phyloP scores from a whole-genome alignment of 2,329 filamentous ascomycete species.

The Setomelanomma holmii region DNA sequence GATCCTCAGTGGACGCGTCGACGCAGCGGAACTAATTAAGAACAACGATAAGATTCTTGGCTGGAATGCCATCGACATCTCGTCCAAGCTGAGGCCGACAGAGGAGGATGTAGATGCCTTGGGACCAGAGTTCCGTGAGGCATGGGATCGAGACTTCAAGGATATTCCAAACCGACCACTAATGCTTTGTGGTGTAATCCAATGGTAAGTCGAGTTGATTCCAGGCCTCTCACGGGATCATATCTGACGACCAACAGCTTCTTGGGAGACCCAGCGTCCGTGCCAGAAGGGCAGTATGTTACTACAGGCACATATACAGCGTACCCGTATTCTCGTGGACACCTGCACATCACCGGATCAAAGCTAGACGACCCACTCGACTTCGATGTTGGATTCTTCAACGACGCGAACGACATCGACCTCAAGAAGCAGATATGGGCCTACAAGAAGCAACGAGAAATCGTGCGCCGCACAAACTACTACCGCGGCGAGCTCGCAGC shows the following conservation, averaged over 20 bases:
- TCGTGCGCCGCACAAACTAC: conserved; percentile 61
- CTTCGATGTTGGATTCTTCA: conserved; percentile 66
- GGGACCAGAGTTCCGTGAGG: conserved; percentile 60
- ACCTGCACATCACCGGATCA: conserved; percentile 64
- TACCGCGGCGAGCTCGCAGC: conserved; percentile 53
- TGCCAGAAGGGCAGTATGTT: conserved; percentile 59
- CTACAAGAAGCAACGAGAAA: conserved; percentile 68
- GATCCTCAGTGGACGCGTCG: conserved; percentile 58
- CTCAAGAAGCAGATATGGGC: conserved; percentile 66
- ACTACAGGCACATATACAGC: conserved; percentile 61
- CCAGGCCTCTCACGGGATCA: neutral
- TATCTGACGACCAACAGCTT: conserved; percentile 27
- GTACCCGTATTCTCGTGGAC: conserved; percentile 68
- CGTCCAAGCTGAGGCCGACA: conserved; percentile 63
- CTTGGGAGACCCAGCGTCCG: conserved; percentile 35
- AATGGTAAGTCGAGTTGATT: conserved; percentile 35
- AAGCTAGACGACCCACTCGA: conserved; percentile 57
- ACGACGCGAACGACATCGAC: conserved; percentile 63
- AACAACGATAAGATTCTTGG: conserved; percentile 60
- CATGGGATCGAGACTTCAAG: conserved; percentile 65
- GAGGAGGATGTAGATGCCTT: conserved; percentile 60
- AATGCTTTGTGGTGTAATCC: conserved; percentile 53
- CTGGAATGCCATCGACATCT: conserved; percentile 66
- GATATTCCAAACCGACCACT: conserved; percentile 56
- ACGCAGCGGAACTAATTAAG: conserved; percentile 55